Percentiles rank a stretch among this genome's conserved stretches.
These are phyloP conservation scores for Dothiorella sarmentorum DNA, from an alignment of 2,329 filamentous ascomycete species.

Conservation along the genomic window DNA sequence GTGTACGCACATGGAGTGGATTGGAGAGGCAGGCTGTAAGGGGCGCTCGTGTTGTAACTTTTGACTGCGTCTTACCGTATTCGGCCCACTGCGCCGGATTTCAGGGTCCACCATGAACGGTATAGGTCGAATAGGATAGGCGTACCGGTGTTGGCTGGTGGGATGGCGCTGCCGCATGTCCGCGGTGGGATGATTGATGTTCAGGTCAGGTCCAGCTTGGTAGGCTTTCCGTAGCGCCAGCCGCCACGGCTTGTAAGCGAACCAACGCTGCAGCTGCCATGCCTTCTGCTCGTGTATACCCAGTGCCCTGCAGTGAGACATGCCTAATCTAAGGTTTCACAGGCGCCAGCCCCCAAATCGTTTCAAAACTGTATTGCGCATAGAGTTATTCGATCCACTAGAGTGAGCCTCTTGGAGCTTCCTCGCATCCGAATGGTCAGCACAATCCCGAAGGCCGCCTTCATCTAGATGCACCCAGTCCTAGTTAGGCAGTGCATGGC, in stretches of 20 bases:
- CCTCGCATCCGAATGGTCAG: too few species aligned
- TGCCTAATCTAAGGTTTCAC: background rate
- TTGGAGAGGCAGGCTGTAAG: background rate
- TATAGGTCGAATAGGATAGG: background rate
- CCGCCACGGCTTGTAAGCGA: slow-evolving; percentile 6
- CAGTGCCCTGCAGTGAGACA: background rate
- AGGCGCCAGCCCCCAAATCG: background rate
- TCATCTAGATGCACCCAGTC: background rate
- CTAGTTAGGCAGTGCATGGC: too few species aligned
- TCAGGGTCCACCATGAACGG: background rate
- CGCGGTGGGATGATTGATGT: slow-evolving; percentile 6
- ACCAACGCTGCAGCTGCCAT: background rate
- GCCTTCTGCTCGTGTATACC: background rate
- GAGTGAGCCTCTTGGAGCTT: too few species aligned
- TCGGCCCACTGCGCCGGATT: background rate
- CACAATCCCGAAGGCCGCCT: background rate
- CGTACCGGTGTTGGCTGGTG: background rate
- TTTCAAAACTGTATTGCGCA: too few species aligned
- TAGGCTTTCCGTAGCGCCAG: background rate
- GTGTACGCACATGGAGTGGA: background rate
- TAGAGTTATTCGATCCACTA: too few species aligned
- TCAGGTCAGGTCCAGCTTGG: slow-evolving; percentile 1
- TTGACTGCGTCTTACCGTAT: too few species aligned
- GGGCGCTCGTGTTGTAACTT: background rate
- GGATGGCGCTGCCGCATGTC: slow-evolving; percentile 1